These are phyloP conservation scores for Suhomyces kilbournensis DNA, from an alignment of 805 yeast species.

Conservation along the genomic window DNA sequence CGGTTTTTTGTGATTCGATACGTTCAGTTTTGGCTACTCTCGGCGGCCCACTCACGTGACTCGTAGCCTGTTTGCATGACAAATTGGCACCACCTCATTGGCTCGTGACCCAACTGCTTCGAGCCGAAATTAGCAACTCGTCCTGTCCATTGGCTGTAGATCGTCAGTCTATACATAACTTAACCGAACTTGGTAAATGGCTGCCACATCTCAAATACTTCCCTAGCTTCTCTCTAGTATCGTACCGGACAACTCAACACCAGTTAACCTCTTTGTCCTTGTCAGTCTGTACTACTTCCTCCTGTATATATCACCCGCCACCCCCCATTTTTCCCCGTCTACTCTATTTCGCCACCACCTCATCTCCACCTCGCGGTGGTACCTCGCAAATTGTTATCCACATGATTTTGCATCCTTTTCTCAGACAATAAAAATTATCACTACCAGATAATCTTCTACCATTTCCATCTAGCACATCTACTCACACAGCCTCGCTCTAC, in stretches of 20 bases:
- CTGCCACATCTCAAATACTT: too few relatives aligned
- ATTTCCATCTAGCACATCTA: too few relatives aligned
- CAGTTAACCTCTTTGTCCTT: not conserved
- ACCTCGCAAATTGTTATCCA: not conserved
- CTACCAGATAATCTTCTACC: too few relatives aligned
- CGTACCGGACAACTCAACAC: not conserved
- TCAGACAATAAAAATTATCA: not conserved
- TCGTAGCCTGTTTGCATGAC: too few relatives aligned
- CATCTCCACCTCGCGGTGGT: not conserved
- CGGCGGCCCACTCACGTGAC: too few relatives aligned
- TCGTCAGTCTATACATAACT: not conserved
- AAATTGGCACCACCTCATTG: not conserved
- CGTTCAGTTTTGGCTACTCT: too few relatives aligned
- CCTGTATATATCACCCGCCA: too few relatives aligned
- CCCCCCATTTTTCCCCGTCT: not conserved
- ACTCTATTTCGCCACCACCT: not conserved
- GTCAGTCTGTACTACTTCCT: not conserved
- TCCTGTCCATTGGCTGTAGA: not conserved
- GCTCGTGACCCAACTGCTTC: not conserved
- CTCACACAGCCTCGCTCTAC: too few relatives aligned
- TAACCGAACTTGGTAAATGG: not conserved
- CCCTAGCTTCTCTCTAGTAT: too few relatives aligned
- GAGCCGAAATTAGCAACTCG: not conserved
- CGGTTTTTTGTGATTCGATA: too few relatives aligned
- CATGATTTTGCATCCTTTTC: not conserved